Evolutionary conservation across 2,329 filamentous ascomycete species (phyloP), one percentile per base, ranked within the genome.

Genomic region (Arthrocladium fulminans): DNA sequence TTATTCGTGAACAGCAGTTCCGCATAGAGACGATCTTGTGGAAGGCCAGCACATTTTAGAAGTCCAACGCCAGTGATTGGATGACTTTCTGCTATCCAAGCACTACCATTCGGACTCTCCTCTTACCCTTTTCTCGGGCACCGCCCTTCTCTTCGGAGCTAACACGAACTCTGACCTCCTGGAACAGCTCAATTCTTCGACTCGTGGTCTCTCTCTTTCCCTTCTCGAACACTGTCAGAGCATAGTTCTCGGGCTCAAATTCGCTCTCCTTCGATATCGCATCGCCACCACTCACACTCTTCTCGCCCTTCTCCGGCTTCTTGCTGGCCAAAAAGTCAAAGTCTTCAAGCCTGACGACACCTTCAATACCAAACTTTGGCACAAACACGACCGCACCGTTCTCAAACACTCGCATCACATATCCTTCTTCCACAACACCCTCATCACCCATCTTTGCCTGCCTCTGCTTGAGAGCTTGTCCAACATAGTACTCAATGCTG

Each of bases 301-400:
- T 51, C 3, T 30, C 5, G 23, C 13, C 63, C 56, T 48, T 66
- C 63, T 12, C 60, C 57, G 8, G 61, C 59, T 29, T 61, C 59
- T 19, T 60, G 6, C 61, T 55, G 20, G 61, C 57, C 20, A 59
- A 58, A 10, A 49, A 49, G 45, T 69, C 66, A 50, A 97, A 74
- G 68, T 97, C 92, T 50, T 88, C 75, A 58, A 97, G 70, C 9
- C 90, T 77, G 55, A 98, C 92, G 53, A 96, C 71, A 34, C 88
- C 85, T 71, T 98, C 92, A 60, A 98, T 94, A 34, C 92, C 92
- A 66, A 98, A 98, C 13, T 88, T 75, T 5, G 92, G 92, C 43
- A 98, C 90, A 53, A 97, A 89, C 9, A 97, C 89, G 15, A 97
- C 92, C 59, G 96, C 90, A 5, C 92, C 92, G 68, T 98, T 98